Base-by-base conservation (phyloP, 345 rosid species). In the Hevea brasiliensis region DNA sequence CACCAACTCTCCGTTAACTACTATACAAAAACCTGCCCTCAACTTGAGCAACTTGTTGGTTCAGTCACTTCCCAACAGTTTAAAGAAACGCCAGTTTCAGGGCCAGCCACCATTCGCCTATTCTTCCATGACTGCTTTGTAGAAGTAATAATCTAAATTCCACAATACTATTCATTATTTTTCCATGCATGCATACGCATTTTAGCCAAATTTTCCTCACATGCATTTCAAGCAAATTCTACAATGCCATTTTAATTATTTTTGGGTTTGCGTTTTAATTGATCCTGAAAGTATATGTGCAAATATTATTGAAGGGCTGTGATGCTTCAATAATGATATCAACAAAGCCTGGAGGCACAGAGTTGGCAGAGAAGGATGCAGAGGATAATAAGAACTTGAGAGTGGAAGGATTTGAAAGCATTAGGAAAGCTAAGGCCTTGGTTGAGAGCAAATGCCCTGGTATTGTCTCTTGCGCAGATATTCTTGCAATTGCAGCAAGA, bases 101-200 rank as follows among this genome's bases (percentile, higher is more conserved):
- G 85, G 12, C 90, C 98, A 2, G 97, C 98, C 81, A 90, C 98
- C 54, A 87, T 94, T 66, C 94, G 94, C 37, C 91, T 94, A 63
- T 89, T 91, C 87, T 94, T 94, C 87, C 98, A 94, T 18, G 98
- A 94, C 86, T 94, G 98, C 88, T 94, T 94, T 65, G 89, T 94
- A 29, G 90, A 89, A 77, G 97, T 94, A 73, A 57, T 57, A 12
- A 77, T 24, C n/a, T 54, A 42, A 59, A 3, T 60, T 11, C 56
- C 14, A 17, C n/a, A 17, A 61, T 15, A 61, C 26, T 23, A 14
- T 3, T 14, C 14, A 48, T 61, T 3, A 26, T 11, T 32, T 44
- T 67, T 68, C 42, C 76, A 62, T 61, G 69, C 76, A 62, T 61
- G 69, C 78, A 72, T 65, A 61, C 56, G 3, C 56, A 54, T 67